Conservation (phyloP, 306 rosid species). For the Mimosa pudica region DNA sequence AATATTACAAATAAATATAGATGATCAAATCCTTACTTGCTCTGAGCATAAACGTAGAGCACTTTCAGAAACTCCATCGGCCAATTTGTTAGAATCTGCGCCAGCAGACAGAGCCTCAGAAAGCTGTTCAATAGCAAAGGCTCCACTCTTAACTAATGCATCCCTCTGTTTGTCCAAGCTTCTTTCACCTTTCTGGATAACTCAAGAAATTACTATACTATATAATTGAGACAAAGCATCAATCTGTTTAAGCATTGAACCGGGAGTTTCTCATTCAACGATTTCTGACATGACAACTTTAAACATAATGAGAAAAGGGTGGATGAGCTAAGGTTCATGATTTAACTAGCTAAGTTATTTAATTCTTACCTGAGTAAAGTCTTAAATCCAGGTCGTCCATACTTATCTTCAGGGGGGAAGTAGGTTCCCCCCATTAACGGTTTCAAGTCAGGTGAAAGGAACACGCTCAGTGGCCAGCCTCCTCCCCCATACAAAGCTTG, state of each 20-base stretch:
- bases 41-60: slow-evolving; percentile 72
- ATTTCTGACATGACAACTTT: background rate
- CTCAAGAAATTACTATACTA: slow-evolving; percentile 30
- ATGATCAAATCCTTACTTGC: slow-evolving; percentile 57
- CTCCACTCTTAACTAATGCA: slow-evolving; percentile 80
- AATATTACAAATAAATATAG: background rate
- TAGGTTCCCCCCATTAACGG: slow-evolving; percentile 99
- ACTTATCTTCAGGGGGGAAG: slow-evolving; percentile 90
- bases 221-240: slow-evolving; percentile 17
- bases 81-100: slow-evolving; percentile 67
- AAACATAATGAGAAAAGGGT: background rate
- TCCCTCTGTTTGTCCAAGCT: slow-evolving; percentile 77
- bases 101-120: slow-evolving; percentile 74
- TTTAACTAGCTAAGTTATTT: slow-evolving; percentile 27
- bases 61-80: slow-evolving; percentile 63
- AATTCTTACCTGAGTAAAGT: slow-evolving; percentile 78
- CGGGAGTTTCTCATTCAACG: slow-evolving; percentile 22
- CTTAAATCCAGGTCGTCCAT: slow-evolving; percentile 88
- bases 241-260: background rate
- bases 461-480: slow-evolving; percentile 94
- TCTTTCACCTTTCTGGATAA: slow-evolving; percentile 81
- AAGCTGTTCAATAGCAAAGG: slow-evolving; percentile 82
- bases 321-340: slow-evolving; percentile 15
- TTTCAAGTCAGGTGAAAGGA: slow-evolving; percentile 92
- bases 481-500: slow-evolving; percentile 98